phyloP scores from a whole-genome alignment of 495 filamentous ascomycete species.

The Jackrogersella multiformis region DNA sequence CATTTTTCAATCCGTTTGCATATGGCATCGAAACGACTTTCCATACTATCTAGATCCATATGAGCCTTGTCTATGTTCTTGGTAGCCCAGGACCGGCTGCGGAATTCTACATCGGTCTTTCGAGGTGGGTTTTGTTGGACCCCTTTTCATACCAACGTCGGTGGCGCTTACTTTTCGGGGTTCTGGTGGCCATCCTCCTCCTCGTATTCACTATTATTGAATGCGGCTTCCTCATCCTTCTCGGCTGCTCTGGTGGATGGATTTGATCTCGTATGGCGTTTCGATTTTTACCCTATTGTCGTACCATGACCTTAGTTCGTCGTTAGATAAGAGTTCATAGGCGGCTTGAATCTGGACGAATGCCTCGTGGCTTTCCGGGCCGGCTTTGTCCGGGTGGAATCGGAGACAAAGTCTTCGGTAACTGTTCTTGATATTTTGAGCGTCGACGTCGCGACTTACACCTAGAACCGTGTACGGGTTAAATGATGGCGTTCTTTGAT shows the following conservation, averaged over 20 bases:
- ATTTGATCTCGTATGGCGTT: not conserved
- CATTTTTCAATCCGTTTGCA: not conserved
- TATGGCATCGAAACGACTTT: no score
- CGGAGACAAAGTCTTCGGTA: constrained; percentile 4
- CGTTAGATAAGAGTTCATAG: constrained; percentile 6
- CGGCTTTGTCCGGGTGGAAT: constrained; percentile 14
- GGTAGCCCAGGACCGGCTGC: not conserved
- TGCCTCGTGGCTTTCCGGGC: not conserved
- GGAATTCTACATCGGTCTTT: not conserved
- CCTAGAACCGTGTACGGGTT: constrained; percentile 3
- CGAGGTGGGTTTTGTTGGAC: not conserved
- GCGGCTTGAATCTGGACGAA: constrained; percentile 19
- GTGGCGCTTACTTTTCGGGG: not conserved
- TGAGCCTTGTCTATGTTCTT: not conserved
- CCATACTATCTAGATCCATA: not conserved
- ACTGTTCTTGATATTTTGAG: not conserved
- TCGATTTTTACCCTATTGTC: not conserved
- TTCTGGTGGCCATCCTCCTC: not conserved
- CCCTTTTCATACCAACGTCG: not conserved
- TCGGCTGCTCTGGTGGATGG: not conserved
- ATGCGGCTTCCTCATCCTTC: not conserved
- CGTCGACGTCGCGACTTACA: not conserved
- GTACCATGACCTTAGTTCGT: not conserved
- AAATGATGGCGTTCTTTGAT: not conserved
- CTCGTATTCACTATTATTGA: not conserved